Conservation (phyloP, 768 basidiomycete species). For the Mycena pura region DNA sequence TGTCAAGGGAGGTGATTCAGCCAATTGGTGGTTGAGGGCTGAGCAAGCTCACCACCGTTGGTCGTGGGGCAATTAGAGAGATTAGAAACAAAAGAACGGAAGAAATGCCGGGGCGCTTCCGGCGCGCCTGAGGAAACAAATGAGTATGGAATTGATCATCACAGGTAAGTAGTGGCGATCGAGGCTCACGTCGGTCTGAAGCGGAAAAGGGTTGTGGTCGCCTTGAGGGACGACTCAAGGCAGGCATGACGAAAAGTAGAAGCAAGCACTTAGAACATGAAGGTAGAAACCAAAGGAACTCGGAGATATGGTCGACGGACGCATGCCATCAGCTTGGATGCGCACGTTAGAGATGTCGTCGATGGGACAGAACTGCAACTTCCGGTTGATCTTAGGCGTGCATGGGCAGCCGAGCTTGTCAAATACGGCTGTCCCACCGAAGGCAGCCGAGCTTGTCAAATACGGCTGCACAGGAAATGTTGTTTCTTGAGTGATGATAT, state of each 20-base stretch:
- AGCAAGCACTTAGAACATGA: slow-evolving; percentile 18
- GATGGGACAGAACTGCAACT: too few species aligned
- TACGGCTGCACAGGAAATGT: too few species aligned
- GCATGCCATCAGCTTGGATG: slow-evolving; percentile 3
- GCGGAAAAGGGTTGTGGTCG: slow-evolving; percentile 7
- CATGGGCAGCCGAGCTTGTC: too few species aligned
- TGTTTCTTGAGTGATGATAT: too few species aligned
- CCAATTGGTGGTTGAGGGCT: not conserved
- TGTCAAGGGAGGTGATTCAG: slow-evolving; percentile 3
- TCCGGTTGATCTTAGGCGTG: too few species aligned
- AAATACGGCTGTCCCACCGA: too few species aligned
- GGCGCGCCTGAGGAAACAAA: slow-evolving; percentile 12
- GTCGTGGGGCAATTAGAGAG: slow-evolving; percentile 1
- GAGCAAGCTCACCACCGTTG: slow-evolving; percentile 1
- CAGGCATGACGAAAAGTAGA: slow-evolving; percentile 18
- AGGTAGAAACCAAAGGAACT: slow-evolving; percentile 11
- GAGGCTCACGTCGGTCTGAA: slow-evolving; percentile 16
- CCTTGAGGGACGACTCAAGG: slow-evolving; percentile 3
- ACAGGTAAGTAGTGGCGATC: not conserved
- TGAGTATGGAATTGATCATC: not conserved
- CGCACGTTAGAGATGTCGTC: not conserved
- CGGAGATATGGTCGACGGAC: not conserved
- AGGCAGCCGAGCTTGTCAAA: too few species aligned
- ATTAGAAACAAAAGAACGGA: slow-evolving; percentile 4
- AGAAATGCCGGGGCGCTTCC: slow-evolving; percentile 17